Conservation (phyloP, 225 moss, liverwort and hornwort genomes). For the Pseudoscleropodium purum region DNA sequence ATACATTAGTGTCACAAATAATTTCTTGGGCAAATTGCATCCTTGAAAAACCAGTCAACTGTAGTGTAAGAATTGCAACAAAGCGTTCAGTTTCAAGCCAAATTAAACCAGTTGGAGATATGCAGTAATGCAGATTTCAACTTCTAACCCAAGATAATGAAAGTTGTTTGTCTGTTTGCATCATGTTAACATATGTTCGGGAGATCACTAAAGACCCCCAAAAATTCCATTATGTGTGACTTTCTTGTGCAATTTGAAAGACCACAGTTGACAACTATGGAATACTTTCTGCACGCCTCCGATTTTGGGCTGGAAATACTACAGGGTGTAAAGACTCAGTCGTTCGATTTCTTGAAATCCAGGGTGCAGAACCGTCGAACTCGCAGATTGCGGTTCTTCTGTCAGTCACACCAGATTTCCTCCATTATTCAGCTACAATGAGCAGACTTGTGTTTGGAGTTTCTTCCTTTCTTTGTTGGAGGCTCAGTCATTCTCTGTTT, state of each 20-base stretch:
- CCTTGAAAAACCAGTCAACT: background rate
- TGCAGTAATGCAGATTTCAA: too few relatives aligned
- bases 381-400: too few relatives aligned
- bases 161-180: background rate
- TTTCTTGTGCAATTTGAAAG: background rate
- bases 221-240: background rate
- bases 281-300: background rate
- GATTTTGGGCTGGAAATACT: too few relatives aligned
- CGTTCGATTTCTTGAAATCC: too few relatives aligned
- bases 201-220: too few relatives aligned
- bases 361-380: too few relatives aligned
- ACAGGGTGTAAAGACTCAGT: too few relatives aligned
- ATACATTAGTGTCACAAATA: background rate
- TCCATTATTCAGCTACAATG: background rate
- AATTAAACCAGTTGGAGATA: background rate
- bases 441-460: too few relatives aligned
- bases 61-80: too few relatives aligned
- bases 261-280: background rate
- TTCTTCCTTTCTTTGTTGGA: too few relatives aligned
- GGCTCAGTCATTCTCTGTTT: background rate
- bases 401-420: background rate
- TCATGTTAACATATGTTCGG: background rate
- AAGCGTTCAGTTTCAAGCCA: too few relatives aligned
- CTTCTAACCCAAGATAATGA: too few relatives aligned
- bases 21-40: background rate